Evolutionary conservation across 371 early-diverging fungal species (phyloP), one percentile per base, ranked within the genome.

Genomic region (Cokeromyces recurvatus): DNA sequence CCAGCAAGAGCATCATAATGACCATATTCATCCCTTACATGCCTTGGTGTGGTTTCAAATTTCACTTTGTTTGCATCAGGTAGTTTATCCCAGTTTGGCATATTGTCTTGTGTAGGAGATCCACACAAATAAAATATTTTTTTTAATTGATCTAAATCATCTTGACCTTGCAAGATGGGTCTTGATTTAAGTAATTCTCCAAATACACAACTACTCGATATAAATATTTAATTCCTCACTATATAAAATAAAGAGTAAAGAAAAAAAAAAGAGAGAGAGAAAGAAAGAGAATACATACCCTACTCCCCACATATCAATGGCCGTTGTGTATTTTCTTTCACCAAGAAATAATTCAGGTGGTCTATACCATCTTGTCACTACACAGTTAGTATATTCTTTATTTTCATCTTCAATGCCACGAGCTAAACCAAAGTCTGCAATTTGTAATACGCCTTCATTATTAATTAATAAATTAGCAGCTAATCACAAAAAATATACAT

Each of bases 381-480:
- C 99, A 41, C 91, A 89, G 38, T 82, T 80, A 14, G 97, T 95
- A 64, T 91, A 87, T 46, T 83, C 79, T 50, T 74, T 66, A 23
- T 69, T 70, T 34, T 79, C 77, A 14, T 75, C 83, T 54, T 73
- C 82, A 38, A 72, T 59, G 51, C 55, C 85, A 6, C 95, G 77
- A 4, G 98, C 93, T 38, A 97, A 68, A 8, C 97, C 97, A 72
- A 99, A 99, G 91, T 99, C 99, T 0, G 99, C 99, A 63, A 99
- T 74, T 60, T 99, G 99, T 32, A 99, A 68, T 44, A 87, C 83
- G 5, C 99, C 99, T 57, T 90, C 85, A 7, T 68, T 70, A 0
- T 86, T 87, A 15, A 95, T 80, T n/a, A 96, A 73, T n/a, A 95
- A 62, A 65, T 95, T 98, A 27, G 89, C 86, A 39, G 89, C 89